A percentile compares a stretch with the other conserved stretches of the same genome.
phyloP scores from a whole-genome alignment of 2,329 filamentous ascomycete genomes.

The Penicillium polonicum region DNA sequence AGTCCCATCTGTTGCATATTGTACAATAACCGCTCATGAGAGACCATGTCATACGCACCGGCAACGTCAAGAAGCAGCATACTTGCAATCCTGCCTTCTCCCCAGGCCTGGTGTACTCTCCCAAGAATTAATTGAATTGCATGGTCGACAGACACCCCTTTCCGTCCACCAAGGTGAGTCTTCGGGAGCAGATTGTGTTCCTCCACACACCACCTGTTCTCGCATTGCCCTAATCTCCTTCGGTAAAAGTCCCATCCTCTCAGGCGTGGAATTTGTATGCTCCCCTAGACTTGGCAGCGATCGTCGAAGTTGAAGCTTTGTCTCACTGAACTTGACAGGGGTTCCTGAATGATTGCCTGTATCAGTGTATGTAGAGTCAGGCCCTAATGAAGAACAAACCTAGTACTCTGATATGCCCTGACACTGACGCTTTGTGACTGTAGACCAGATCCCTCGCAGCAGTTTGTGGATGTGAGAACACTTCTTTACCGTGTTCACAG shows the following conservation, averaged over 20 bases:
- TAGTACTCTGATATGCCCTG: conserved; percentile 29
- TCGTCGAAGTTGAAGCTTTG: conserved; percentile 23
- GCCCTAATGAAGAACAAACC: conserved; percentile 18
- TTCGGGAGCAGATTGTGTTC: no score
- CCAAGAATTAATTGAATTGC: no score
- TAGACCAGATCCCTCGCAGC: conserved; percentile 42
- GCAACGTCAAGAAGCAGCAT: no score
- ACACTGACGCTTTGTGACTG: conserved; percentile 19
- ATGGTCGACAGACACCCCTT: no score
- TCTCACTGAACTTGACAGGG: conserved; percentile 38
- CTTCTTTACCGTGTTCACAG: conserved; percentile 48
- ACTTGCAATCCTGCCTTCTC: no score
- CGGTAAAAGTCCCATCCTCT: conserved; percentile 22
- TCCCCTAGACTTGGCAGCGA: conserved; percentile 32
- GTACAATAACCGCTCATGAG: no score
- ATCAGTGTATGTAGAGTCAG: not conserved
- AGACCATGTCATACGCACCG: no score
- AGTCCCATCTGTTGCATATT: no score
- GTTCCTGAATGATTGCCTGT: not conserved
- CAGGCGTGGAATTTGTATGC: conserved; percentile 30
- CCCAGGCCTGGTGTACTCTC: no score
- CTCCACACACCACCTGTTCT: not conserved
- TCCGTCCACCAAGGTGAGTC: no score
- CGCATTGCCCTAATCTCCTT: not conserved
- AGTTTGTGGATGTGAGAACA: conserved; percentile 48